phyloP scores from a whole-genome alignment of 2,329 filamentous ascomycete genomes.

The Diplocarpon rosae region DNA sequence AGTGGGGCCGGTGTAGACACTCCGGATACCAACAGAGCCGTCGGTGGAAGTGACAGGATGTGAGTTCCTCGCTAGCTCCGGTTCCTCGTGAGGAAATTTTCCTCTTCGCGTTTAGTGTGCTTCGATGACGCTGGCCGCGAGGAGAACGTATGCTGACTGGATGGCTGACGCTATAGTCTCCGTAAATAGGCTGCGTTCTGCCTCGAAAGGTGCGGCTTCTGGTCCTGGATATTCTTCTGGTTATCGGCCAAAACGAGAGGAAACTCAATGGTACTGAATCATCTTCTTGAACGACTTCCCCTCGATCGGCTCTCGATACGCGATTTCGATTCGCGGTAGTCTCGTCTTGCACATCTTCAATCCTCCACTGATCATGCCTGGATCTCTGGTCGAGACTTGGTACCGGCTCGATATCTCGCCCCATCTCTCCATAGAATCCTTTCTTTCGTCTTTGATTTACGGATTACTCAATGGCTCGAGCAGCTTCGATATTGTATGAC shows the following conservation, averaged over 20 bases:
- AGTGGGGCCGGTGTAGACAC: slow-evolving; percentile 47
- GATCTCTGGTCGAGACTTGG: slow-evolving; percentile 18
- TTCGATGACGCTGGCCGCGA: slow-evolving; percentile 60
- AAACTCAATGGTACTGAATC: slow-evolving; percentile 30
- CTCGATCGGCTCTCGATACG: slow-evolving; percentile 20
- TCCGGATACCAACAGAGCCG: slow-evolving; percentile 62
- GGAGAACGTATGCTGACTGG: slow-evolving; percentile 62
- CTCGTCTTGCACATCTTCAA: slow-evolving; percentile 23
- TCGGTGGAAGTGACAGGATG: slow-evolving; percentile 84
- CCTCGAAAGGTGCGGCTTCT: slow-evolving; percentile 56
- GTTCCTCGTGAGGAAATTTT: slow-evolving; percentile 71
- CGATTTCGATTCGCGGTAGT: slow-evolving; percentile 20
- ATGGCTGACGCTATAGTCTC: slow-evolving; percentile 74
- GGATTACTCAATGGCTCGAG: slow-evolving; percentile 27
- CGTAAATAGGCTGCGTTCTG: slow-evolving; percentile 79
- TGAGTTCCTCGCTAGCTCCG: slow-evolving; percentile 60
- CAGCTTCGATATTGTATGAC: slow-evolving; percentile 24
- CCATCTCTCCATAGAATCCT: slow-evolving; percentile 26
- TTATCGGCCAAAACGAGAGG: slow-evolving; percentile 42
- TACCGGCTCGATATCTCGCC: slow-evolving; percentile 22
- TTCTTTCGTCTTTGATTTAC: slow-evolving; percentile 25
- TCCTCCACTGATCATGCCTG: slow-evolving; percentile 19
- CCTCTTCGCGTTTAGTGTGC: slow-evolving; percentile 77
- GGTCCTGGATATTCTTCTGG: slow-evolving; percentile 34
- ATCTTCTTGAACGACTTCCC: slow-evolving; percentile 21